Evolutionary conservation across 768 basidiomycete species (phyloP).

Genomic region (Boletus vermiculosoides): DNA sequence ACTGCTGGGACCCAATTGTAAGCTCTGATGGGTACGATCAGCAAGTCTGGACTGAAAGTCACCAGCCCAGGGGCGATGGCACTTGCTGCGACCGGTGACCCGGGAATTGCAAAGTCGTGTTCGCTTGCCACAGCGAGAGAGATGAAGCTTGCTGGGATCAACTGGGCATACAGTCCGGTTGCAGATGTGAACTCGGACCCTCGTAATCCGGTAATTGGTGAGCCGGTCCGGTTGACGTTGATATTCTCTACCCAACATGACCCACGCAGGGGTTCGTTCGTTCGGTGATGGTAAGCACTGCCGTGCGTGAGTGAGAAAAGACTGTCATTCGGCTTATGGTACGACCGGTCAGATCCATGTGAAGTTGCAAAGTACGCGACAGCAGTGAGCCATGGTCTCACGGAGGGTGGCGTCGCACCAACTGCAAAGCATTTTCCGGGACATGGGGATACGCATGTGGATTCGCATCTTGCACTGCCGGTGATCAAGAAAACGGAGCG

Average conservation of each 20-base stretch:
- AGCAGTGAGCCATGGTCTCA: slow-evolving; percentile 50
- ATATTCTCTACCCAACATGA: background rate
- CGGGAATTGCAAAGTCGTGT: slow-evolving; percentile 43
- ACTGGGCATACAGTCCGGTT: slow-evolving; percentile 72
- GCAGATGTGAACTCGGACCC: slow-evolving; percentile 72
- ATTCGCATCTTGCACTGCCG: slow-evolving; percentile 68
- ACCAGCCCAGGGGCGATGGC: slow-evolving; percentile 74
- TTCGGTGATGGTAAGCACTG: slow-evolving; percentile 58
- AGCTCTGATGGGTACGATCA: slow-evolving; percentile 23
- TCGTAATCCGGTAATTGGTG: slow-evolving; percentile 70
- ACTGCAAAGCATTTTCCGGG: slow-evolving; percentile 74
- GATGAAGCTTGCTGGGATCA: slow-evolving; percentile 59
- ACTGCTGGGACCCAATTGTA: slow-evolving; percentile 66
- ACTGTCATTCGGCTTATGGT: background rate
- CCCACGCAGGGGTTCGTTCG: slow-evolving; percentile 56
- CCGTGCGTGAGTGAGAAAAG: background rate
- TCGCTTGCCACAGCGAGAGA: slow-evolving; percentile 55
- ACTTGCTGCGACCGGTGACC: slow-evolving; percentile 52
- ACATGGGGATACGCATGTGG: slow-evolving; percentile 70
- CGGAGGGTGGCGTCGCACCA: slow-evolving; percentile 51
- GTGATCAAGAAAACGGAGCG: slow-evolving; percentile 49
- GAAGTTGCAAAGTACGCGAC: slow-evolving; percentile 48
- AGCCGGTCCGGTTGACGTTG: slow-evolving; percentile 9
- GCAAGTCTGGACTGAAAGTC: background rate
- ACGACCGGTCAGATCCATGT: slow-evolving; percentile 43